Conservation (phyloP, 129 eudicot genomes). For the Ambrosia artemisiifolia region DNA sequence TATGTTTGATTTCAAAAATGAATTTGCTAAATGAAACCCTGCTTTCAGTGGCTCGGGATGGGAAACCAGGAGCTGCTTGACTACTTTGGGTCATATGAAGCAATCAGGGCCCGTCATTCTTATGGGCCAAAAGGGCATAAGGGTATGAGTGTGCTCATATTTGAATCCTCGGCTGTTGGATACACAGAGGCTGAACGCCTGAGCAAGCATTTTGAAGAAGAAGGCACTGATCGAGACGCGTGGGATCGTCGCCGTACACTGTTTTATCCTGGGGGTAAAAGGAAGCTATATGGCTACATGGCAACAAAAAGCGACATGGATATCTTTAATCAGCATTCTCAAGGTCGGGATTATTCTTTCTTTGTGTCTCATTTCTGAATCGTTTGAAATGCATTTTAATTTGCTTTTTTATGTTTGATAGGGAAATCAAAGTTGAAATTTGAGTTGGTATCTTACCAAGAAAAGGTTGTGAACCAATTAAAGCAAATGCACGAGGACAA, state of each 20-base stretch:
- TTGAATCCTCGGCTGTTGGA: slow-evolving; percentile 73
- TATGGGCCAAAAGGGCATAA: slow-evolving; percentile 91
- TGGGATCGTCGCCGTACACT: slow-evolving; percentile 46
- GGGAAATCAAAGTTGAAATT: slow-evolving; percentile 70
- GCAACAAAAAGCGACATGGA: slow-evolving; percentile 62
- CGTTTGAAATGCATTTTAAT: neutral
- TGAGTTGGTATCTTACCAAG: slow-evolving; percentile 61
- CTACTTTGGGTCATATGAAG: slow-evolving; percentile 51
- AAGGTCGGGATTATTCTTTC: slow-evolving; percentile 30
- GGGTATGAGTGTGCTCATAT: slow-evolving; percentile 74
- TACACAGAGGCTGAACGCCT: slow-evolving; percentile 78
- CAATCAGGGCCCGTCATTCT: slow-evolving; percentile 62
- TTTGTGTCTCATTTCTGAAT: neutral
- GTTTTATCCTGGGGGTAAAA: slow-evolving; percentile 63
- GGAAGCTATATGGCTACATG: slow-evolving; percentile 69
- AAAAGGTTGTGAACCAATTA: slow-evolving; percentile 58
- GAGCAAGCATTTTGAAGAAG: slow-evolving; percentile 59
- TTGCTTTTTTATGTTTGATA: slow-evolving; percentile 23
- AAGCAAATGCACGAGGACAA: slow-evolving; percentile 85
- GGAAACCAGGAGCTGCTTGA: slow-evolving; percentile 79
- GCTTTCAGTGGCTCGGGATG: slow-evolving; percentile 87
- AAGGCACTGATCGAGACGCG: slow-evolving; percentile 48
- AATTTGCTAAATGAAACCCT: neutral
- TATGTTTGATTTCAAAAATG: neutral
- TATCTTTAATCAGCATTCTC: slow-evolving; percentile 57